Base-by-base conservation (phyloP, 805 yeast species). In the Nakazawaea holstii region DNA sequence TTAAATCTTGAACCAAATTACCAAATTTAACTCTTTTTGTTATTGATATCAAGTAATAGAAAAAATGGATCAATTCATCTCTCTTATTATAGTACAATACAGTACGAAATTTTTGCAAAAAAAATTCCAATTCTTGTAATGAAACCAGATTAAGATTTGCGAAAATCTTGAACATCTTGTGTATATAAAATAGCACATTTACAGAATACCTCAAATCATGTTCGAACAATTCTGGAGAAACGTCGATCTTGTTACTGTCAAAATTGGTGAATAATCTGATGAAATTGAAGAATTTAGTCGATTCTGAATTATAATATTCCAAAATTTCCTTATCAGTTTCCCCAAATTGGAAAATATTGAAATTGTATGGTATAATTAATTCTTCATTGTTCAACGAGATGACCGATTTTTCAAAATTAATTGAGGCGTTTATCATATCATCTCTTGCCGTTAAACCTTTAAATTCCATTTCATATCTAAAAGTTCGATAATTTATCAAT, bases 401-500 rank as follows among this genome's bases (percentile, higher is more conserved):
- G 15, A 35, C 39, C 15, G 30, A 31, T 20, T 9, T 41, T 20
- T 32, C 35, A 32, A 41, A 33, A 7, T n/a, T 26, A 7, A 27
- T 17, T 17, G 29, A 46, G 6, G 30, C 36, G 4, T 11, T 11
- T 29, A 28, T 27, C 29, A 37, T n/a, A 36, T 43, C 46, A 38
- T 14, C 20, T 13, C 26, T n/a, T 4, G 30, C 10, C 3, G 31
- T 41, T 14, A 42, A 15, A 14, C 44, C 47, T 33, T 39, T 42
- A 33, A 43, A 39, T n/a, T 35, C 40, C 2, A 11, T 14, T 17
- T 33, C 41, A 28, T 48, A 48, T 14, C 20, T 38, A n/a, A 14
- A 29, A 27, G 50, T 48, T 15, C 47, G 27, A 29, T 33, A 48
- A 33, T 14, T 17, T 20, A 48, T 48, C 37, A 48, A 32, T 29